phyloP scores from a whole-genome alignment of 2,329 filamentous ascomycete species.

The Sporothrix schenckii region DNA sequence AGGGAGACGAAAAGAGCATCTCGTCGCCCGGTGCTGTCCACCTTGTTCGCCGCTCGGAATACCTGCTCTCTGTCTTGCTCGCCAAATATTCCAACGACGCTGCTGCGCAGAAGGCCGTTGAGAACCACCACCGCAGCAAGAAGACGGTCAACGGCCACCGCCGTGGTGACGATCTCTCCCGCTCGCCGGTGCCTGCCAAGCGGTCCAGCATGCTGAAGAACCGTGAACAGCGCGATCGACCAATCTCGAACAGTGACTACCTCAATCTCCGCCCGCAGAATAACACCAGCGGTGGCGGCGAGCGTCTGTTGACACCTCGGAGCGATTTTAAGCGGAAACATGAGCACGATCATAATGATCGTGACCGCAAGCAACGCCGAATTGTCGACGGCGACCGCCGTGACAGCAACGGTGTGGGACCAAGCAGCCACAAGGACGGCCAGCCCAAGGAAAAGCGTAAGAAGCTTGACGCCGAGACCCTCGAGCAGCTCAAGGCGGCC shows the following conservation, averaged over 20 bases:
- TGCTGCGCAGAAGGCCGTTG: slow-evolving; percentile 75
- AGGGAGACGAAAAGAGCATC: slow-evolving; percentile 74
- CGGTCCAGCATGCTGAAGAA: slow-evolving; percentile 52
- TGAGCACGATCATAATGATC: slow-evolving; percentile 56
- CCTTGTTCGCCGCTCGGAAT: slow-evolving; percentile 90
- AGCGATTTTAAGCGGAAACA: slow-evolving; percentile 66
- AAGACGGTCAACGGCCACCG: slow-evolving; percentile 73
- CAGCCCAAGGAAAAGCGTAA: slow-evolving; percentile 45
- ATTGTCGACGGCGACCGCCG: slow-evolving; percentile 39
- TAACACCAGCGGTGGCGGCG: slow-evolving; percentile 45
- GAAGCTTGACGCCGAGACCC: slow-evolving; percentile 44
- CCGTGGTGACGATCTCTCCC: slow-evolving; percentile 56
- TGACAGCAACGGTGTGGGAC: slow-evolving; percentile 36
- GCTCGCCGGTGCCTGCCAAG: slow-evolving; percentile 68
- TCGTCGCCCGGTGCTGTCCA: slow-evolving; percentile 98
- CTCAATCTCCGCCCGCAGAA: slow-evolving; percentile 36
- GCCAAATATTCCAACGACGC: slow-evolving; percentile 78
- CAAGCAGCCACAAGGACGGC: slow-evolving; percentile 40
- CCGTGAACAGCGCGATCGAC: slow-evolving; percentile 51
- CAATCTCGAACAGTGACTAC: slow-evolving; percentile 40
- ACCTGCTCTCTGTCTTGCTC: slow-evolving; percentile 90
- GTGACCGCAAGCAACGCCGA: slow-evolving; percentile 47
- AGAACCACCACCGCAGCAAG: slow-evolving; percentile 94
- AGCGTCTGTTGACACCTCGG: slow-evolving; percentile 49
- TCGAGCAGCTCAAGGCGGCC: slow-evolving; percentile 44